A percentile compares a stretch with the other conserved stretches of the same genome.
Evolutionary conservation across 2,329 filamentous ascomycete species (phyloP).

Genomic region (Alternaria hordeiaustralica): DNA sequence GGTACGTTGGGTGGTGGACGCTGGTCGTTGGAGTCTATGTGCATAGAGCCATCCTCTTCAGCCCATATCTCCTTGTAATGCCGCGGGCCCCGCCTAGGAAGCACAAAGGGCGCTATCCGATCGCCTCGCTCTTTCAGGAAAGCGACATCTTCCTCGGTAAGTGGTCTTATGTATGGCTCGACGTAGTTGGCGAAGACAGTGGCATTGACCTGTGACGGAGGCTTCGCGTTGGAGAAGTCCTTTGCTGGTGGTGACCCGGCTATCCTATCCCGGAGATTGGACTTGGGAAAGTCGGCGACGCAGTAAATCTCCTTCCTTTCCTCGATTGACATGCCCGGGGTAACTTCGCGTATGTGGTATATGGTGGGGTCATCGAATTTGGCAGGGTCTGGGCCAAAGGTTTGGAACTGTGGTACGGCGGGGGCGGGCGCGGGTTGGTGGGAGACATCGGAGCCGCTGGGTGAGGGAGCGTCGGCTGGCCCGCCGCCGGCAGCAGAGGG

Average conservation of each 20-base stretch:
- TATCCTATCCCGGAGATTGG: slow-evolving; percentile 82
- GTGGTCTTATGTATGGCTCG: slow-evolving; percentile 87
- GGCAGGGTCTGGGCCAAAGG: slow-evolving; percentile 90
- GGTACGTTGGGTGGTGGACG: slow-evolving; percentile 80
- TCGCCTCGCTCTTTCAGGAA: slow-evolving; percentile 90
- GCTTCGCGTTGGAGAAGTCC: slow-evolving; percentile 94
- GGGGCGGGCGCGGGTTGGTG: slow-evolving; percentile 67
- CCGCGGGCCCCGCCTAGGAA: slow-evolving; percentile 82
- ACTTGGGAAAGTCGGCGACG: slow-evolving; percentile 81
- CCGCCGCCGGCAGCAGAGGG: slow-evolving; percentile 58
- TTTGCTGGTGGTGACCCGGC: slow-evolving; percentile 89
- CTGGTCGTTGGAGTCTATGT: slow-evolving; percentile 72
- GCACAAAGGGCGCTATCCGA: slow-evolving; percentile 79
- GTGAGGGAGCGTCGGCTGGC: slow-evolving; percentile 70
- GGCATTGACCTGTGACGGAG: slow-evolving; percentile 91
- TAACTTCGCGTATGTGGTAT: slow-evolving; percentile 84
- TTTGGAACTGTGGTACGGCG: slow-evolving; percentile 75
- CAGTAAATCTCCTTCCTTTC: slow-evolving; percentile 87
- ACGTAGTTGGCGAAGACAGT: slow-evolving; percentile 91
- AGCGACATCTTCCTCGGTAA: slow-evolving; percentile 91
- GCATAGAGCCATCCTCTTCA: slow-evolving; percentile 85
- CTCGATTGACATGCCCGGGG: slow-evolving; percentile 79
- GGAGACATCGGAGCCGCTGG: slow-evolving; percentile 60
- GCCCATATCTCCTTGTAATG: slow-evolving; percentile 93
- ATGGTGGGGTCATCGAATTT: slow-evolving; percentile 91